Evolutionary conservation across 1,284 basidiomycete genomes (phyloP).

Genomic region (Sporisorium graminicola): DNA sequence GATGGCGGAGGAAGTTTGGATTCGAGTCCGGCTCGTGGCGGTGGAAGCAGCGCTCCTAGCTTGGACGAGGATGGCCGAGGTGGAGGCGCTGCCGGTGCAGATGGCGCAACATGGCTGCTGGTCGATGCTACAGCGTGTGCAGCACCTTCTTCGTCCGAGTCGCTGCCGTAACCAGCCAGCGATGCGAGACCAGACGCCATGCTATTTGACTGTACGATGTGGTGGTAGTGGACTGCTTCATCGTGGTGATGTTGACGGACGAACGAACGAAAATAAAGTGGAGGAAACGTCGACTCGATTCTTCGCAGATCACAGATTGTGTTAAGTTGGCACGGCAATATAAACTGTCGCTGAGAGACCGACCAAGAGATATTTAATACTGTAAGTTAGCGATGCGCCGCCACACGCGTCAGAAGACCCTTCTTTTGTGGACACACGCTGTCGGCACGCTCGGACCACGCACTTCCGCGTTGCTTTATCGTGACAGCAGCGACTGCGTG

Average conservation of each 20-base stretch:
- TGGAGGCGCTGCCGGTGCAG: neutral
- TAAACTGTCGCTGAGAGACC: slow-evolving; percentile 13
- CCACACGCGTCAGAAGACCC: slow-evolving; percentile 3
- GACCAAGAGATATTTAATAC: no score
- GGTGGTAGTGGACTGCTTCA: neutral
- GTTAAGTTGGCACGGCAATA: slow-evolving; percentile 16
- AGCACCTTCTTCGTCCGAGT: slow-evolving; percentile 26
- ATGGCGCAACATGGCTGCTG: slow-evolving; percentile 9
- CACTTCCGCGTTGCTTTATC: slow-evolving; percentile 14
- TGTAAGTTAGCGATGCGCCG: neutral
- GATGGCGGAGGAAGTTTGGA: slow-evolving; percentile 33
- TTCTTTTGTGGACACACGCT: neutral
- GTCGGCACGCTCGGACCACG: slow-evolving; percentile 17
- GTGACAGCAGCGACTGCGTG: neutral
- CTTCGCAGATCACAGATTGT: neutral
- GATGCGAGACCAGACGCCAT: slow-evolving; percentile 36
- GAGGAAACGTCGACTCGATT: slow-evolving; percentile 3
- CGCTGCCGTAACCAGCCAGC: slow-evolving; percentile 41
- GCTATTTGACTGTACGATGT: neutral
- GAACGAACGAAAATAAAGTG: slow-evolving; percentile 8
- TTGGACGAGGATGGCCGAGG: slow-evolving; percentile 10
- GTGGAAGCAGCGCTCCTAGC: slow-evolving; percentile 28
- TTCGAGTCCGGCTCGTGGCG: slow-evolving; percentile 20
- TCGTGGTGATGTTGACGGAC: neutral
- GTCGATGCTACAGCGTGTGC: neutral